Evolutionary conservation across 352 stramenopile genomes (phyloP), one percentile per base, ranked within the genome.

Genomic region (Pythium periplocum): DNA sequence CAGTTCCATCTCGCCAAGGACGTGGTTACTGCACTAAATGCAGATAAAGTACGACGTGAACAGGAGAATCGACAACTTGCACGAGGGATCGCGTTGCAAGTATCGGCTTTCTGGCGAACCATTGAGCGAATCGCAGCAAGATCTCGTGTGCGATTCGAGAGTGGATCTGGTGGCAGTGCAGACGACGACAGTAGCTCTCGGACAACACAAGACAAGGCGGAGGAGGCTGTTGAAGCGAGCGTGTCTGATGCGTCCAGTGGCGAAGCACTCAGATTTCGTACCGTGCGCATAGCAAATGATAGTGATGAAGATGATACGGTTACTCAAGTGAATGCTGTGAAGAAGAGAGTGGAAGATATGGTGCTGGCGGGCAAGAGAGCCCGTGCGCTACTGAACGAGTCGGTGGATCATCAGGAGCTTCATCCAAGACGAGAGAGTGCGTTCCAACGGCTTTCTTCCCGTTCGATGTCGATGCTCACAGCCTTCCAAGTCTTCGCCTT

Each of bases 111-210:
- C 53, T 95, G 84, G 84, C 73, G 83, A 5, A 86, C 83, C 4
- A 90, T 95, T 62, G 84, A 95, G 64, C 73, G 84, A 4, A 90
- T 90, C 51, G 84, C 84, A 45, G 80, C 84, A 9, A 69, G 84
- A 4, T 90, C 83, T n/a, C 64, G 80, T 43, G 76, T 86, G 12
- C 72, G 84, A 2, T 85, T 92, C 48, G 82, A 92, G 49, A 39
- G 40, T 33, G 11, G 48, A 54, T 5, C n/a, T 31, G 48, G 50
- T 10, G 34, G 44, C 10, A 9, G 35, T 37, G 45, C 31, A 39
- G 47, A 64, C 36, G 40, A 38, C n/a, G 43, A 48, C 7, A 17
- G 43, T 8, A 26, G 17, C 17, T 26, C 17, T 26, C 17, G 17
- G 17, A 26, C 17, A 8, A 7, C 26, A 32, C 11, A 45, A 12